Evolutionary conservation across 208 protist species (phyloP).

Genomic region (Leishmania aethiopica): DNA sequence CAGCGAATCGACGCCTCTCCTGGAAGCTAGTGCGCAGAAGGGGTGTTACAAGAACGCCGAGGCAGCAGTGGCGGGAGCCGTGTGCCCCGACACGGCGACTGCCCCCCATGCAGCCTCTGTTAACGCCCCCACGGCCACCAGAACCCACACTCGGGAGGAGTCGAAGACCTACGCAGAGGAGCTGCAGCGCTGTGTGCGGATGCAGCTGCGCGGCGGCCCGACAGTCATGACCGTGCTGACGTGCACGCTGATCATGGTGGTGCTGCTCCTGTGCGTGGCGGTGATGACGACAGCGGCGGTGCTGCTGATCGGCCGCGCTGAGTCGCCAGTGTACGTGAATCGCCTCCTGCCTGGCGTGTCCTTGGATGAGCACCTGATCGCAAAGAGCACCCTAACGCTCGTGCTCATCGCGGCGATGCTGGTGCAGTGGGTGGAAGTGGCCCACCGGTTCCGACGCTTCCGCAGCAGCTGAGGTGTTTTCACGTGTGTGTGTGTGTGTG

Average conservation of each 20-base stretch:
- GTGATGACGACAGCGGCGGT: constrained; percentile 16
- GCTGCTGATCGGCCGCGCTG: constrained; percentile 28
- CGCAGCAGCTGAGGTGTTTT: constrained; percentile 9
- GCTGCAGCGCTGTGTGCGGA: constrained; percentile 18
- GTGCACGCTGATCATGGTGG: constrained; percentile 17
- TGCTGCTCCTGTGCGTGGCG: constrained; percentile 13
- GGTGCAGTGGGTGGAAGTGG: constrained; percentile 37
- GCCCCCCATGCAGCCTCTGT: neutral
- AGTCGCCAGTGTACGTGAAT: constrained; percentile 18
- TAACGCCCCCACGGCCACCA: neutral
- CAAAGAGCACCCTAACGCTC: constrained; percentile 17
- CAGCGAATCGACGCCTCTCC: constrained; percentile 8
- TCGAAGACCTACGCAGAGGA: constrained; percentile 7
- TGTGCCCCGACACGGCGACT: neutral
- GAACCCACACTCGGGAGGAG: neutral
- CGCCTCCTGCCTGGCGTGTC: constrained; percentile 22
- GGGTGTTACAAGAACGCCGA: too few species aligned
- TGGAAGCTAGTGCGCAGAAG: neutral
- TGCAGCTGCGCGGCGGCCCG: constrained; percentile 32
- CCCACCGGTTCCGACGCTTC: constrained; percentile 16
- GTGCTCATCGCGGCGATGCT: constrained; percentile 22
- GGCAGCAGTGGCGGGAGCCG: neutral
- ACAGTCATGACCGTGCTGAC: constrained; percentile 30
- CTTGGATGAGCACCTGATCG: constrained; percentile 34
- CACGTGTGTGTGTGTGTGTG: neutral